Evolutionary conservation across 2,329 filamentous ascomycete genomes (phyloP), one percentile per base, ranked within the genome.

Genomic region (Monilinia fructigena): DNA sequence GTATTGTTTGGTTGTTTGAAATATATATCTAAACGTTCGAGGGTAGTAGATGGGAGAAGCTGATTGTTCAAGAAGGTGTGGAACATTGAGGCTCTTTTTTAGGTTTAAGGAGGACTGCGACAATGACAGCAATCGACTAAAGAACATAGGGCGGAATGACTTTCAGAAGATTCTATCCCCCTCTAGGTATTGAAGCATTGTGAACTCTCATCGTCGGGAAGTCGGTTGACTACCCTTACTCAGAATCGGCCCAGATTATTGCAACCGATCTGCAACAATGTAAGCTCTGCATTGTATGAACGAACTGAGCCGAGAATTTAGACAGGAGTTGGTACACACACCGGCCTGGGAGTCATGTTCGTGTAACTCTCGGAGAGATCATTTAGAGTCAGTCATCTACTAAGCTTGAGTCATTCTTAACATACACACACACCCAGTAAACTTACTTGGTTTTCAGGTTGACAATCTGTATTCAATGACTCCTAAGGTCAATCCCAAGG

Each of bases 231-330:
- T 60, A 18, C 20, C 20, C 55, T 26, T 7, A 16, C 26, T 35
- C 56, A 18, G 28, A 31, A 35, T n/a, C 6, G 56, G 20, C 56
- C 16, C 40, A 58, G 42, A 1, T 31, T 31, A 28, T 18, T 8
- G 8, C 31, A 31, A 5, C 55, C 26, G 26, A 47, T n/a, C 12
- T 7, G 28, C 11, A 20, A 20, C 8, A 26, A 28, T 26, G 55
- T 45, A 45, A 45, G 23, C 23, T 45, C 55, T 31, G 55, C 55
- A 47, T 47, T 59, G 31, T 35, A 55, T 16, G 20, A 35, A 59
- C 10, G 20, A 35, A 59, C 10, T n/a, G 42, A 12, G 42, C 42
- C 42, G 42, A 35, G 42, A 23, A 35, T 23, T 11, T 3, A 8
- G 16, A 12, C 20, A 5, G n/a, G 20, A 23, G 40, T 42, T 42